Percentiles rank a stretch among this genome's conserved stretches.
phyloP scores from a whole-genome alignment of 257 asterid genomes.

The Solanum verrucosum region DNA sequence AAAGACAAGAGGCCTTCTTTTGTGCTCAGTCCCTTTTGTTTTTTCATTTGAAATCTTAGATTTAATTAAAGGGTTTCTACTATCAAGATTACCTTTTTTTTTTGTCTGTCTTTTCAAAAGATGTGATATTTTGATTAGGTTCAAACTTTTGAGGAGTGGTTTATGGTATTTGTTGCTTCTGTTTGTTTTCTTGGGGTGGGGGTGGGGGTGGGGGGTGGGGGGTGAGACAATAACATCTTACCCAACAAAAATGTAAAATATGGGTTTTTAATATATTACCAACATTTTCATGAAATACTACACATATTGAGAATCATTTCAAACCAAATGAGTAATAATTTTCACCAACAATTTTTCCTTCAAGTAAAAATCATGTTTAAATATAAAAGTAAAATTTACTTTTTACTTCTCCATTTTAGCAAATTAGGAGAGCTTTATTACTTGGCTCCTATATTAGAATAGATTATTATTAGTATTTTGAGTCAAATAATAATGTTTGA shows the following conservation, averaged over 20 bases:
- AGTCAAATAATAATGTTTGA: no score
- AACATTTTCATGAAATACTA: not conserved
- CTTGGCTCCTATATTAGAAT: no score
- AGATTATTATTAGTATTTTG: no score
- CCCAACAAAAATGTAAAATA: not conserved
- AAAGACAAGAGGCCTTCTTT: constrained; percentile 11
- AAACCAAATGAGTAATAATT: not conserved
- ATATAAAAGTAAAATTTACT: not conserved
- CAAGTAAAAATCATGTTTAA: not conserved
- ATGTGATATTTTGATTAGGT: not conserved
- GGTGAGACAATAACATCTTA: not conserved
- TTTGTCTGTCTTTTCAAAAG: not conserved
- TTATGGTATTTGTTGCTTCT: not conserved
- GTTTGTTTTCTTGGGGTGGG: not conserved
- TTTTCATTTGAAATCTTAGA: constrained; percentile 1
- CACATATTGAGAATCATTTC: not conserved
- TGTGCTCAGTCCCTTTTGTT: constrained; percentile 4
- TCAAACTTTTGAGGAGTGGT: not conserved
- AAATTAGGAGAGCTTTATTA: not conserved
- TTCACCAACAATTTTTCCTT: not conserved
- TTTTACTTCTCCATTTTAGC: no score
- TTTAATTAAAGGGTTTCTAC: not conserved
- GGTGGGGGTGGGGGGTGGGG: not conserved
- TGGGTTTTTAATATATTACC: not conserved
- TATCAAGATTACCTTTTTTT: not conserved